These are phyloP conservation scores for Coemansia sp. DNA, from an alignment of 192 early-diverging fungal genomes.

Conservation along the genomic window DNA sequence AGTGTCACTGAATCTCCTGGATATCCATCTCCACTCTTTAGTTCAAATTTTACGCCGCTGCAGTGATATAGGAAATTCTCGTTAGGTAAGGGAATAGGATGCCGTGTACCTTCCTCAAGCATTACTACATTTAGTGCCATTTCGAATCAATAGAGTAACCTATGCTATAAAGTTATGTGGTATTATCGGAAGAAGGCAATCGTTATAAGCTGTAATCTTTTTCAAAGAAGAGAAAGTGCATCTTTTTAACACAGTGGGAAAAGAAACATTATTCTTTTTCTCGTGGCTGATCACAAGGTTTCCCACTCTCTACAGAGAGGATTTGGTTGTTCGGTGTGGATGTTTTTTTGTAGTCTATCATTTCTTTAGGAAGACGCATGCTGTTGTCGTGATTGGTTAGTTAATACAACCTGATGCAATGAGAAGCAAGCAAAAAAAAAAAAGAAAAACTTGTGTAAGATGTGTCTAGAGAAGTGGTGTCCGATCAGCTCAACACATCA, in stretches of 20 bases:
- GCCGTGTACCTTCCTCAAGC: slow-evolving; percentile 38
- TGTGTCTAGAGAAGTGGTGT: neutral
- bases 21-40: slow-evolving; percentile 36
- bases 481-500: neutral
- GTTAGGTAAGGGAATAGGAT: slow-evolving; percentile 41
- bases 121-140: slow-evolving; percentile 50
- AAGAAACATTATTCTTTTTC: neutral
- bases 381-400: neutral
- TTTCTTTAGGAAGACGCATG: neutral
- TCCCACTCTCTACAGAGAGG: too few relatives aligned
- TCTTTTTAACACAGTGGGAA: neutral
- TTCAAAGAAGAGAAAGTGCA: neutral
- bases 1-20: slow-evolving; percentile 25
- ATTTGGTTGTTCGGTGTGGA: neutral
- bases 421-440: neutral
- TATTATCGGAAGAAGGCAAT: neutral
- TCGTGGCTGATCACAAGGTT: neutral
- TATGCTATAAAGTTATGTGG: neutral
- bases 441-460: neutral
- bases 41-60: slow-evolving; percentile 52
- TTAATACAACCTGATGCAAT: neutral
- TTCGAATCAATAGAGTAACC: neutral
- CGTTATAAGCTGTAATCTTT: neutral
- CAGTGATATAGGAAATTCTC: slow-evolving; percentile 55
- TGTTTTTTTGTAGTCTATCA: neutral